Percentiles rank a stretch among this genome's conserved stretches.
Conservation (phyloP, 2,329 filamentous ascomycete species). For the Cladosporium sp. region DNA sequence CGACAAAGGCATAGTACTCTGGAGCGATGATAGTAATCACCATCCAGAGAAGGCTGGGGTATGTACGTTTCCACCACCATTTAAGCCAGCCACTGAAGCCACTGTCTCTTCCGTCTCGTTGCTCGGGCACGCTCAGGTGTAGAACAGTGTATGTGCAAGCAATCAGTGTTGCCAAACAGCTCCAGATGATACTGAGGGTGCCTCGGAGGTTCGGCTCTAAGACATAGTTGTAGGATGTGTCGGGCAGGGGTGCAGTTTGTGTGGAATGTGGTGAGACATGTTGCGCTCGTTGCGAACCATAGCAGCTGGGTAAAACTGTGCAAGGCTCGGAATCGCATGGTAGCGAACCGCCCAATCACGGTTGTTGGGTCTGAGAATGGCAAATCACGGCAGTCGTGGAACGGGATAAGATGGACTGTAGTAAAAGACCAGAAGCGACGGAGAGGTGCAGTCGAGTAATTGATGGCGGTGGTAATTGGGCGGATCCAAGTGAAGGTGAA, state of each 20-base stretch:
- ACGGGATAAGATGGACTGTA: no score
- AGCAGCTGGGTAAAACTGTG: no score
- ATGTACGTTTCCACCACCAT: not conserved
- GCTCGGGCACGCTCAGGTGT: slow-evolving; percentile 35
- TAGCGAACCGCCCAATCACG: no score
- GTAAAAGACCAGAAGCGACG: no score
- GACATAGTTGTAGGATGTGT: not conserved
- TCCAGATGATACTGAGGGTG: slow-evolving; percentile 31
- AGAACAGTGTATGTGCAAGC: slow-evolving; percentile 36
- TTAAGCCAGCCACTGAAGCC: not conserved
- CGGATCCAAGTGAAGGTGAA: no score
- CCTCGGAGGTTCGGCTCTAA: slow-evolving; percentile 21
- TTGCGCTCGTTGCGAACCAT: not conserved
- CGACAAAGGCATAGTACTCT: not conserved
- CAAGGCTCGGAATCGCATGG: no score
- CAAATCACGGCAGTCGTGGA: no score
- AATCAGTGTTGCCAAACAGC: slow-evolving; percentile 32
- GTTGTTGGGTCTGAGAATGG: no score
- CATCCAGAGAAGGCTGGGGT: not conserved
- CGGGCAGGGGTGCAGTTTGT: not conserved
- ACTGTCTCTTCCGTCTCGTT: not conserved
- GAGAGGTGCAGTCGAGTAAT: no score
- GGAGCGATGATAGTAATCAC: slow-evolving; percentile 1
- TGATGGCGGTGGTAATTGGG: no score
- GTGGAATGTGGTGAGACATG: not conserved